These are phyloP conservation scores for Trichoderma atroviride DNA, from an alignment of 2,329 filamentous ascomycete species.

Conservation along the genomic window DNA sequence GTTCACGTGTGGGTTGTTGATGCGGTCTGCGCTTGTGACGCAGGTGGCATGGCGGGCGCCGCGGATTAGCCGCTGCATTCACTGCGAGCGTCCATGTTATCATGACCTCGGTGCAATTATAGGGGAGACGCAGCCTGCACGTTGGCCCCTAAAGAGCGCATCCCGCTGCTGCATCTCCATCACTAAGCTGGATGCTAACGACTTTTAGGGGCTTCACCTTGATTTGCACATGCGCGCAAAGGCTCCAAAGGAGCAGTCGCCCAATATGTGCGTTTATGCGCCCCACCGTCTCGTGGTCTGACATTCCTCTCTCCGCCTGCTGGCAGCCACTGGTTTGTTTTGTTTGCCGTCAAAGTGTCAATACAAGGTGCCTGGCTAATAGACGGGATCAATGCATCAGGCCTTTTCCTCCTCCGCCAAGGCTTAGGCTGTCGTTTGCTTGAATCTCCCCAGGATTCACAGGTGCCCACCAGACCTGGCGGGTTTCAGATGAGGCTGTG, in stretches of 20 bases:
- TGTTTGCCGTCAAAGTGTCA: neutral
- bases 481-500: neutral
- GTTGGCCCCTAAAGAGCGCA: neutral
- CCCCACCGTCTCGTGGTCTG: neutral
- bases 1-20: conserved; percentile 27
- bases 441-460: neutral
- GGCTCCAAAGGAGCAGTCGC: neutral
- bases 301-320: neutral
- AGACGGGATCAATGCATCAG: neutral
- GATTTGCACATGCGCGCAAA: neutral
- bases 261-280: neutral
- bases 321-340: neutral
- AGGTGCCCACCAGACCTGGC: neutral
- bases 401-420: neutral
- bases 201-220: neutral
- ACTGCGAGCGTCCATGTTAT: neutral
- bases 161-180: neutral
- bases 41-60: conserved; percentile 1
- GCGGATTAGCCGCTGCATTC: conserved; percentile 20
- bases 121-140: neutral
- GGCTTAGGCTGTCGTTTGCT: neutral
- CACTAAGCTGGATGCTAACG: neutral
- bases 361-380: neutral
- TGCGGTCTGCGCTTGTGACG: conserved; percentile 23
- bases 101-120: neutral